Conservation (phyloP, 1,139 yeast genomes). For the Taphrina flavorubra region DNA sequence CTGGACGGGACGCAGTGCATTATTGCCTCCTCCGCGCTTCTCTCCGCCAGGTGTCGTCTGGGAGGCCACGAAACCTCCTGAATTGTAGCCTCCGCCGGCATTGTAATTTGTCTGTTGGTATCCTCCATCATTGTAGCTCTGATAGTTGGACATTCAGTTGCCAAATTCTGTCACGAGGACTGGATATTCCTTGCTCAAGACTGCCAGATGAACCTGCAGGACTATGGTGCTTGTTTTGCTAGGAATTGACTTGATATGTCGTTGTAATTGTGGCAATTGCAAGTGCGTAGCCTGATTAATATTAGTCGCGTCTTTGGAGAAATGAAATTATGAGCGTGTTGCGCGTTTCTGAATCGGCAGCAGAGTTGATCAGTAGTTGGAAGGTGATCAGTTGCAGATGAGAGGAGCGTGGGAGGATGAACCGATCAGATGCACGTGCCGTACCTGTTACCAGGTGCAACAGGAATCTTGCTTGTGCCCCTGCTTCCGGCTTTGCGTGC, state of each 20-base stretch:
- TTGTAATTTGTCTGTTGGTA: slow-evolving; percentile 36
- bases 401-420: not conserved
- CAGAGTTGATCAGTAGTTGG: not conserved
- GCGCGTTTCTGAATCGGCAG: not conserved
- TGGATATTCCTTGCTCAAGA: too few relatives aligned
- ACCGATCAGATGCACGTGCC: not conserved
- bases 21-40: slow-evolving; percentile 13
- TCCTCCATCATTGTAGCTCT: slow-evolving; percentile 28
- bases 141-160: slow-evolving; percentile 16
- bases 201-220: too few relatives aligned
- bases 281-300: not conserved
- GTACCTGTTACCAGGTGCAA: not conserved
- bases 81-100: slow-evolving; percentile 35
- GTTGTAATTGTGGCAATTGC: not conserved
- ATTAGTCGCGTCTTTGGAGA: slow-evolving; percentile 18
- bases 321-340: slow-evolving; percentile 4
- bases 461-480: not conserved
- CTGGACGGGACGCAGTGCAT: slow-evolving; percentile 69
- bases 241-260: too few relatives aligned
- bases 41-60: slow-evolving; percentile 37
- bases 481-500: not conserved
- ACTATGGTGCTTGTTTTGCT: too few relatives aligned
- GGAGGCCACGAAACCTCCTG: slow-evolving; percentile 34
- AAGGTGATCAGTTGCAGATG: not conserved
- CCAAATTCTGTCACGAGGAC: not conserved